Conservation (phyloP, 1,284 basidiomycete species). For the Boletus sp. region DNA sequence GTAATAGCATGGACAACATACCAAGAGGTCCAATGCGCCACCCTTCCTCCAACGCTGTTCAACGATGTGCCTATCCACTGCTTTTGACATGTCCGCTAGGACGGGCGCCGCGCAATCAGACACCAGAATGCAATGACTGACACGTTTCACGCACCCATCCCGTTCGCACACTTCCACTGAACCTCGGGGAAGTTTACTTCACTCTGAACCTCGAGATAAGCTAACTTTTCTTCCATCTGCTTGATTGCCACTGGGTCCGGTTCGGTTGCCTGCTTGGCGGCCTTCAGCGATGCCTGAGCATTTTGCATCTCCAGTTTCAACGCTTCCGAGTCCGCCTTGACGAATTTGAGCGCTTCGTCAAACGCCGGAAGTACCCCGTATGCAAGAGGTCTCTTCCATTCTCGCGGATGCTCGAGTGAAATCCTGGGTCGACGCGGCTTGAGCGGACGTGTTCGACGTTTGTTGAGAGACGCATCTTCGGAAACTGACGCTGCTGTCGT, state of each 20-base stretch:
- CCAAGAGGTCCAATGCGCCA: conserved; percentile 79
- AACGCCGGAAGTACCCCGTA: conserved; percentile 74
- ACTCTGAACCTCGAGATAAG: conserved; percentile 58
- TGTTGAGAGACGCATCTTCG: conserved; percentile 3
- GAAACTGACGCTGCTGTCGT: neutral
- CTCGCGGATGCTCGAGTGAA: conserved; percentile 45
- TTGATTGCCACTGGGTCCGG: conserved; percentile 38
- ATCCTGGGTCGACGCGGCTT: conserved; percentile 45
- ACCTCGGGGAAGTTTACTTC: conserved; percentile 76
- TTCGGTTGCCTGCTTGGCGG: conserved; percentile 30
- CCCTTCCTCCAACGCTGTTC: conserved; percentile 85
- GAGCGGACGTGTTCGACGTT: conserved; percentile 13
- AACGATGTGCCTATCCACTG: conserved; percentile 74
- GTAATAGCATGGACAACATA: no score
- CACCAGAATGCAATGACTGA: neutral
- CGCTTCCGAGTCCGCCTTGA: conserved; percentile 47
- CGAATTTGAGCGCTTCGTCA: conserved; percentile 72
- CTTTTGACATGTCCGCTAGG: conserved; percentile 59
- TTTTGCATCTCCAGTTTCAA: conserved; percentile 46
- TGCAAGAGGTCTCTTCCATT: conserved; percentile 67
- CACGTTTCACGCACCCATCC: conserved; percentile 57
- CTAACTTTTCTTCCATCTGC: conserved; percentile 40
- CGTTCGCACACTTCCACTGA: conserved; percentile 71
- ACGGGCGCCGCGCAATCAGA: conserved; percentile 1
- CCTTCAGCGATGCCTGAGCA: conserved; percentile 36